A percentile compares a stretch with the other conserved stretches of the same genome.
Evolutionary conservation across 2,329 filamentous ascomycete species (phyloP).

Genomic region (Aaosphaeria arxii): DNA sequence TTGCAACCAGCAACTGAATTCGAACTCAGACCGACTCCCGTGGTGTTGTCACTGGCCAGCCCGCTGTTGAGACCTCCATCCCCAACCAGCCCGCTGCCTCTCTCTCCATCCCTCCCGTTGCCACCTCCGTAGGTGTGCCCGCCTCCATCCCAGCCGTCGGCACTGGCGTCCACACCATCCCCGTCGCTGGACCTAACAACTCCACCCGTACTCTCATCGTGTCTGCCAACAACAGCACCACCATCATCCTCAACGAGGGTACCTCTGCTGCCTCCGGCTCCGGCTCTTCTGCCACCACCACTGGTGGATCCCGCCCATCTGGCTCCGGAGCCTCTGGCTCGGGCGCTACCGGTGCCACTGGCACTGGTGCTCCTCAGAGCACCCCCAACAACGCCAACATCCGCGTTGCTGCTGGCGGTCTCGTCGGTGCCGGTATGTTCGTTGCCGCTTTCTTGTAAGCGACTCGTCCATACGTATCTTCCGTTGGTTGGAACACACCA

Average conservation of each 20-base stretch:
- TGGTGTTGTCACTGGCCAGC: constrained; percentile 32
- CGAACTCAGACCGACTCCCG: constrained; percentile 31
- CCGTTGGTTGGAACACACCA: not conserved
- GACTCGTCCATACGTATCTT: constrained; percentile 1
- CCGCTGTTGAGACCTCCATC: constrained; percentile 18
- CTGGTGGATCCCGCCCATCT: constrained; percentile 1
- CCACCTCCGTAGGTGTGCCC: constrained; percentile 17
- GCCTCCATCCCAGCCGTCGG: constrained; percentile 35
- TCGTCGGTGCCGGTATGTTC: constrained; percentile 35
- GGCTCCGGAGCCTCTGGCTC: constrained; percentile 7
- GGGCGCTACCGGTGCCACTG: constrained; percentile 1
- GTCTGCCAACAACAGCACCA: constrained; percentile 35
- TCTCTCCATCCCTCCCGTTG: constrained; percentile 21
- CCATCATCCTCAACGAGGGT: constrained; percentile 23
- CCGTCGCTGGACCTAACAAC: constrained; percentile 25
- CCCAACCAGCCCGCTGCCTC: constrained; percentile 21
- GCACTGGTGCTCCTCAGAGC: constrained; percentile 5
- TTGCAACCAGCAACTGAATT: constrained; percentile 25
- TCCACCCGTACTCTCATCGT: constrained; percentile 27
- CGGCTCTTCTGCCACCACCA: constrained; percentile 8
- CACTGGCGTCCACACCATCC: constrained; percentile 33
- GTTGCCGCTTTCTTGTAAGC: constrained; percentile 37
- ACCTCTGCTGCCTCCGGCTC: constrained; percentile 4
- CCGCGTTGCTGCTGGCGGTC: constrained; percentile 24
- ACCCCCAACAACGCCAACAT: constrained; percentile 28